Conservation (phyloP, 1,284 basidiomycete genomes). For the Ustilago hordei region DNA sequence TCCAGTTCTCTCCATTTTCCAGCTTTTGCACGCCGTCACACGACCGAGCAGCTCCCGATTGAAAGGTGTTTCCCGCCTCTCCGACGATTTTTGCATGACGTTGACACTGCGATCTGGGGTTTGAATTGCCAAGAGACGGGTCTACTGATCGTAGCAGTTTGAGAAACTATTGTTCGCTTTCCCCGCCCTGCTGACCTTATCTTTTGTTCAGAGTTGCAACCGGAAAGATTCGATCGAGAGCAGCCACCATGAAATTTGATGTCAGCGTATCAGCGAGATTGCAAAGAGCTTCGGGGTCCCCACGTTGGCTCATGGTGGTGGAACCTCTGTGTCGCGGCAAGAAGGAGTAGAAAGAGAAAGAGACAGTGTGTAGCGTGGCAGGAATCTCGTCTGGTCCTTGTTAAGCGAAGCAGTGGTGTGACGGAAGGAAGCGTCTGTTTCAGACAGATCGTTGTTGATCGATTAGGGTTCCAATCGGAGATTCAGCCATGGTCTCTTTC, state of each 20-base stretch:
- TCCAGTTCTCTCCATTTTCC: not conserved
- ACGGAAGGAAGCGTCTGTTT: not conserved
- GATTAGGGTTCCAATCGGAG: conserved; percentile 1
- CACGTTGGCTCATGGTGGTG: conserved; percentile 1
- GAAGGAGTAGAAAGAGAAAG: not conserved
- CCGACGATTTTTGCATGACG: not conserved
- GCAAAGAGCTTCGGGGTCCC: conserved; percentile 2
- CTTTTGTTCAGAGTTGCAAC: not conserved
- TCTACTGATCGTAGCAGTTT: not conserved
- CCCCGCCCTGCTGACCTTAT: conserved; percentile 4
- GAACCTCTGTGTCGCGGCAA: not conserved
- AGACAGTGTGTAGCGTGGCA: not conserved
- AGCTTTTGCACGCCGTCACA: conserved; percentile 12
- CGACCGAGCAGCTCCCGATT: conserved; percentile 20
- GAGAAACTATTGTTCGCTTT: not conserved
- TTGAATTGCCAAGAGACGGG: conserved; percentile 1
- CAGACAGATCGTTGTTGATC: not conserved
- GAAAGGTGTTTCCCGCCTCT: too few species aligned
- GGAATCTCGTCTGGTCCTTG: conserved; percentile 1
- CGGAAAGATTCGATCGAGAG: not conserved
- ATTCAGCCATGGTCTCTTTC: not conserved
- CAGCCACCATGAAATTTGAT: not conserved
- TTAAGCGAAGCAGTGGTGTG: conserved; percentile 3
- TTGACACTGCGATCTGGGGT: not conserved
- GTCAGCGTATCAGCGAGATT: not conserved